Conservation (phyloP, 75 land plant genomes). For the Pinus tabuliformis region DNA sequence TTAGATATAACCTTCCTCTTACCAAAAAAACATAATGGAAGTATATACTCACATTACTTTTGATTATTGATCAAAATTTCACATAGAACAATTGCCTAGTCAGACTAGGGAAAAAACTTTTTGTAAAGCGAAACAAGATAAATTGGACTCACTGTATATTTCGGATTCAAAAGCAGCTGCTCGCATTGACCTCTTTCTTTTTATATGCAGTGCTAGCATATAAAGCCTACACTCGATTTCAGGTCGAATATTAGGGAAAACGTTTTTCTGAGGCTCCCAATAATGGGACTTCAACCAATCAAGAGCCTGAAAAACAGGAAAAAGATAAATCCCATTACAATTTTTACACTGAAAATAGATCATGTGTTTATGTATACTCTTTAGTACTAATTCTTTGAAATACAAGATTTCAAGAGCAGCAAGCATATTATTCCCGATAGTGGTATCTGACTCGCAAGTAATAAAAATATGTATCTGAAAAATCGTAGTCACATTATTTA, state of each 20-base stretch:
- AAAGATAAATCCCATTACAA: not conserved
- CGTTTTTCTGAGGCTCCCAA: conserved; percentile 79
- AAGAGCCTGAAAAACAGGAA: conserved; percentile 57
- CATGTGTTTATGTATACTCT: not conserved
- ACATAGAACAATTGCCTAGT: not conserved
- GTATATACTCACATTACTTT: not conserved
- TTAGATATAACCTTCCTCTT: not conserved
- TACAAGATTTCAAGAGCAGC: not conserved
- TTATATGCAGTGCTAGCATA: conserved; percentile 21
- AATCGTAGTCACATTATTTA: not conserved
- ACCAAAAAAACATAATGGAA: not conserved
- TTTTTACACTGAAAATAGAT: not conserved
- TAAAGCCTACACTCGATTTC: conserved; percentile 49
- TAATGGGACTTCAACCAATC: conserved; percentile 77
- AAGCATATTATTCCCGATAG: not conserved
- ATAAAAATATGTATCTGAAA: not conserved
- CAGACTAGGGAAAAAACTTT: not conserved
- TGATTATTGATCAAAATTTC: not conserved
- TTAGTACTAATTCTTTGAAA: not conserved
- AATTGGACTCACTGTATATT: conserved; percentile 27
- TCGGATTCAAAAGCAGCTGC: conserved; percentile 13
- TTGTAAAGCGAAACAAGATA: not conserved
- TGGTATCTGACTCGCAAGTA: not conserved
- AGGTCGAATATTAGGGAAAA: conserved; percentile 39
- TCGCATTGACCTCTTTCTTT: conserved; percentile 18